A percentile compares a stretch with the other conserved stretches of the same genome.
Conservation (phyloP, 805 yeast species). For the Candida mattraensis region DNA sequence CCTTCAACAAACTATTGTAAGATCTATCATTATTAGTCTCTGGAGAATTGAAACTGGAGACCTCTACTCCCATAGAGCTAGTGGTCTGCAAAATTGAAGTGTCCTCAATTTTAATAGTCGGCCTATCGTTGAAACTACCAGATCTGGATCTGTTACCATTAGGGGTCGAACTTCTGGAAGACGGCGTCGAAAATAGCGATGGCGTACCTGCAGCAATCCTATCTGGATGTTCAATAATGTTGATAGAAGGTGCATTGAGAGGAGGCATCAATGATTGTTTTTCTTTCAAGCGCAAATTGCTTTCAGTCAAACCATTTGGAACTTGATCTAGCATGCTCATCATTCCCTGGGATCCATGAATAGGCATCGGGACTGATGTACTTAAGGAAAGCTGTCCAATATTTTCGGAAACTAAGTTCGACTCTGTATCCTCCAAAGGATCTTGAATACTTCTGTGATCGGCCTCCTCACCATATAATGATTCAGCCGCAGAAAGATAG, state of each 20-base stretch:
- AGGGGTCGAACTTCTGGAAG: slow-evolving; percentile 38
- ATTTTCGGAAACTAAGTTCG: slow-evolving; percentile 16
- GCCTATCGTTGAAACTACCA: slow-evolving; percentile 22
- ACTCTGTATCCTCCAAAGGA: slow-evolving; percentile 15
- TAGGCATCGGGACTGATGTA: neutral
- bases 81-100: slow-evolving; percentile 11
- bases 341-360: neutral
- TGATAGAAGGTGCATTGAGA: slow-evolving; percentile 18
- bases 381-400: slow-evolving; percentile 18
- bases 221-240: slow-evolving; percentile 39
- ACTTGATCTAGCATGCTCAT: slow-evolving; percentile 25
- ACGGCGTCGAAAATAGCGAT: slow-evolving; percentile 54
- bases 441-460: slow-evolving; percentile 9
- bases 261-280: slow-evolving; percentile 3
- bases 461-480: slow-evolving; percentile 24
- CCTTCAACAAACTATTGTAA: slow-evolving; percentile 2
- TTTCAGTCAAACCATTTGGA: slow-evolving; percentile 20
- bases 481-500: slow-evolving; percentile 28
- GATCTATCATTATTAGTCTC: slow-evolving; percentile 1
- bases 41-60: slow-evolving; percentile 10
- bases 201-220: slow-evolving; percentile 48
- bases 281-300: neutral
- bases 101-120: slow-evolving; percentile 29
- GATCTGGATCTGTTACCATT: slow-evolving; percentile 31
- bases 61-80: neutral